Evolutionary conservation across 1,284 basidiomycete genomes (phyloP).

Genomic region (Fomitopsis pinicola): DNA sequence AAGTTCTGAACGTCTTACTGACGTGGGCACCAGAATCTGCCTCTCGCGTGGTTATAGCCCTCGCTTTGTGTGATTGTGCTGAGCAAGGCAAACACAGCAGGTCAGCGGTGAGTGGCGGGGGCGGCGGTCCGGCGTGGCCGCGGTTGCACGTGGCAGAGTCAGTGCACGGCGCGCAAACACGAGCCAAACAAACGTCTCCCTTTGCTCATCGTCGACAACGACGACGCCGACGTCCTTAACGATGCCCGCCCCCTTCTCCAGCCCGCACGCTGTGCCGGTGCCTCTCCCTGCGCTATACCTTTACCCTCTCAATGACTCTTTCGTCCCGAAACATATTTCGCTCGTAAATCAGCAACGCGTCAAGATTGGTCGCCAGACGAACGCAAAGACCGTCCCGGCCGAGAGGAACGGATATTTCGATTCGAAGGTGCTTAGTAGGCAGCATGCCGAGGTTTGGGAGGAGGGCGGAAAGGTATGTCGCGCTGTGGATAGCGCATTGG

Average conservation of each 20-base stretch:
- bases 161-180: conserved; percentile 15
- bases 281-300: conserved; percentile 78
- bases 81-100: neutral
- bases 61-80: neutral
- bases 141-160: conserved; percentile 1
- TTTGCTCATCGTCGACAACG: conserved; percentile 27
- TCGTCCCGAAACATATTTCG: conserved; percentile 93
- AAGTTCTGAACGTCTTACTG: no score
- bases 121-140: neutral
- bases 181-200: conserved; percentile 23
- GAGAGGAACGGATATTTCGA: conserved; percentile 98
- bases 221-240: conserved; percentile 28
- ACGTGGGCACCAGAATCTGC: no score
- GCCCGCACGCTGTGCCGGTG: conserved; percentile 23
- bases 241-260: conserved; percentile 31
- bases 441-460: conserved; percentile 99
- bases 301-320: conserved; percentile 95
- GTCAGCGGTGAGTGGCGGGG: neutral
- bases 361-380: conserved; percentile 98
- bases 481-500: neutral
- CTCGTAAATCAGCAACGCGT: conserved; percentile 70
- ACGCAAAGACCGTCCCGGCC: conserved; percentile 91
- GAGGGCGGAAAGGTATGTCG: conserved; percentile 75
- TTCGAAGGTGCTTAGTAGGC: conserved; percentile 91
- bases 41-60: no score